Evolutionary conservation across 2,329 filamentous ascomycete genomes (phyloP).

Genomic region (Coleophoma eucalyptorum): DNA sequence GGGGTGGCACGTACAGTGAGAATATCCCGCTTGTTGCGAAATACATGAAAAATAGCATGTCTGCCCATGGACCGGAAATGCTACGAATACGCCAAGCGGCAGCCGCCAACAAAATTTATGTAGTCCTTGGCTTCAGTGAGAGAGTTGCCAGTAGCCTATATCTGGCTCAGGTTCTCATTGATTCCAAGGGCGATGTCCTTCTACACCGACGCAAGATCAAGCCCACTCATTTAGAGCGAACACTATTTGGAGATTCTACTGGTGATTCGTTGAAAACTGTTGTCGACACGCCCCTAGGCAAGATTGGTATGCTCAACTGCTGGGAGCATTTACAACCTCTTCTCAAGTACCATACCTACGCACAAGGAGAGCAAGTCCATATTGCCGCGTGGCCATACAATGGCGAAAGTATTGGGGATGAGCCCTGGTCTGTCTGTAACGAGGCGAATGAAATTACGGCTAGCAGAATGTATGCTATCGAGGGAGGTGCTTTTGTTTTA

Average conservation of each 20-base stretch:
- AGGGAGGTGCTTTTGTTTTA: slow-evolving; percentile 50
- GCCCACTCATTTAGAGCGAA: slow-evolving; percentile 49
- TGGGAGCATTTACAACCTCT: slow-evolving; percentile 44
- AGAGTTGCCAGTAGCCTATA: slow-evolving; percentile 46
- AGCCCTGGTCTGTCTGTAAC: slow-evolving; percentile 17
- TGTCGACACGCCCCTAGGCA: not conserved
- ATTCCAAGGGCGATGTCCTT: slow-evolving; percentile 38
- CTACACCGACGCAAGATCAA: slow-evolving; percentile 53
- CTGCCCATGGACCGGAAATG: slow-evolving; percentile 37
- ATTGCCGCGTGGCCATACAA: slow-evolving; percentile 47
- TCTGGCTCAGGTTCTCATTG: slow-evolving; percentile 48
- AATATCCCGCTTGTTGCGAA: not conserved
- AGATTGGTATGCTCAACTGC: not conserved
- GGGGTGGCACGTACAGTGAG: slow-evolving; percentile 21
- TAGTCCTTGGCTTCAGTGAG: slow-evolving; percentile 49
- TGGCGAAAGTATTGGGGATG: slow-evolving; percentile 2
- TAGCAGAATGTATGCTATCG: slow-evolving; percentile 50
- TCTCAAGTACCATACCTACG: slow-evolving; percentile 42
- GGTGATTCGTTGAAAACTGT: slow-evolving; percentile 39
- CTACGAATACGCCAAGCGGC: slow-evolving; percentile 37
- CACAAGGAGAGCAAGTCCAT: slow-evolving; percentile 44
- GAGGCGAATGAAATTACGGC: slow-evolving; percentile 40
- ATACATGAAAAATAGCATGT: slow-evolving; percentile 36
- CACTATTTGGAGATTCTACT: slow-evolving; percentile 49
- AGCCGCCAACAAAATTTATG: slow-evolving; percentile 44